Evolutionary conservation across 2,329 filamentous ascomycete genomes (phyloP).

Genomic region (Dothideomycetes sp.): DNA sequence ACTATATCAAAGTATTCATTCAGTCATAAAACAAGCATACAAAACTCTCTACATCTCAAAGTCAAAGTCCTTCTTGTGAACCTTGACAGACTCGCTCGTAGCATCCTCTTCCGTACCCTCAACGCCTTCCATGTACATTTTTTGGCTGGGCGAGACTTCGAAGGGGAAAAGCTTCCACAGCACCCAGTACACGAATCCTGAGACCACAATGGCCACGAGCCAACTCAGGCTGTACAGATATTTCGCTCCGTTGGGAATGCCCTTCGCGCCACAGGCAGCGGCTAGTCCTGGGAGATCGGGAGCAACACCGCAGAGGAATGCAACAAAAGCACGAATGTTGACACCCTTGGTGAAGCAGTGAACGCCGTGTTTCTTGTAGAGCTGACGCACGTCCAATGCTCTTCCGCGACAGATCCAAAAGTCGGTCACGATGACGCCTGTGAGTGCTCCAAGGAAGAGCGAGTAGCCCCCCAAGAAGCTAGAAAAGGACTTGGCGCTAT

Average conservation of each 20-base stretch:
- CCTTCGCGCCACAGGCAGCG: slow-evolving; percentile 6
- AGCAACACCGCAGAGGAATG: slow-evolving; percentile 2
- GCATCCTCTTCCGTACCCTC: slow-evolving; percentile 2
- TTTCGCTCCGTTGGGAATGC: slow-evolving; percentile 6
- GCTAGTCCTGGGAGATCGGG: slow-evolving; percentile 2
- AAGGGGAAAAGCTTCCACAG: slow-evolving; percentile 7
- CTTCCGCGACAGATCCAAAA: slow-evolving; percentile 1
- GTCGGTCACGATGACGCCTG: slow-evolving; percentile 11
- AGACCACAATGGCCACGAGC: slow-evolving; percentile 7
- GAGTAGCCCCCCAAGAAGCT: slow-evolving; percentile 32
- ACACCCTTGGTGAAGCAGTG: not conserved
- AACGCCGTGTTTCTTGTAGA: slow-evolving; percentile 2
- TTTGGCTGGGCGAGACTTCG: slow-evolving; percentile 6
- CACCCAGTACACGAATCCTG: slow-evolving; percentile 9
- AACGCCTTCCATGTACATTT: slow-evolving; percentile 9
- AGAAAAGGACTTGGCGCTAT: slow-evolving; percentile 26
- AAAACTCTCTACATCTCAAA: not conserved
- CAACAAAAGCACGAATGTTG: slow-evolving; percentile 4
- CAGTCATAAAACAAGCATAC: not conserved
- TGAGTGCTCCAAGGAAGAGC: slow-evolving; percentile 33
- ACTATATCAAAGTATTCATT: not conserved
- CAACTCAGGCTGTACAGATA: slow-evolving; percentile 10
- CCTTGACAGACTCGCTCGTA: not conserved
- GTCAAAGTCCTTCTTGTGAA: not conserved
- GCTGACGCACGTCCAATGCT: not conserved